These are phyloP conservation scores for Ilyonectria sp. DNA, from an alignment of 2,329 filamentous ascomycete species.

Conservation along the genomic window DNA sequence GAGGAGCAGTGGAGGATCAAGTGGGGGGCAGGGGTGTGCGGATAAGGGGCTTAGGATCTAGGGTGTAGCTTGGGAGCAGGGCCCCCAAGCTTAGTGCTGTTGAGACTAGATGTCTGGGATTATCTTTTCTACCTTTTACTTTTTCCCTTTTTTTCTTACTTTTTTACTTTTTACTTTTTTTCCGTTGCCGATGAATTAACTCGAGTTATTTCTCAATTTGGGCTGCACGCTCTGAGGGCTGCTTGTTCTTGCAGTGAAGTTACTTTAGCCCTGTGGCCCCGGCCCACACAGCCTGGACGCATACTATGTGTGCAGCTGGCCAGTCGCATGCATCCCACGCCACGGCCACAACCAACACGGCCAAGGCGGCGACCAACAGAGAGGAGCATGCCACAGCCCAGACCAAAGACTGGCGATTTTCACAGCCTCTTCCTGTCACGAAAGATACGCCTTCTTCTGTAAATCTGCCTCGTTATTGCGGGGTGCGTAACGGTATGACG, in stretches of 20 bases:
- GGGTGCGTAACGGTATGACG: conserved; percentile 7
- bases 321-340: conserved; percentile 28
- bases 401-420: background rate
- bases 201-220: conserved; percentile 19
- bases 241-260: conserved; percentile 34
- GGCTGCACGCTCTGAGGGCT: conserved; percentile 2
- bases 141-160: background rate
- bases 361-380: conserved; percentile 13
- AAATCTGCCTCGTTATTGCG: conserved; percentile 3
- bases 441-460: background rate
- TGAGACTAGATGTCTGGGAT: conserved; percentile 29
- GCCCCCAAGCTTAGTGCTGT: conserved; percentile 26
- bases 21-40: conserved; percentile 34
- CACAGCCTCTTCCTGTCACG: conserved; percentile 20
- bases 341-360: conserved; percentile 30
- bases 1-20: conserved; percentile 8
- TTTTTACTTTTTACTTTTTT: conserved; percentile 14
- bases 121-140: conserved; percentile 6
- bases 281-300: conserved; percentile 44
- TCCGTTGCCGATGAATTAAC: conserved; percentile 20
- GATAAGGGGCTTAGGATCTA: conserved; percentile 4
- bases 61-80: conserved; percentile 36
- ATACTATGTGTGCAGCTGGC: conserved; percentile 34
- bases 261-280: conserved; percentile 41
- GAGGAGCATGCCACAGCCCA: background rate